Evolutionary conservation across 371 early-diverging fungal species (phyloP), one percentile per base, ranked within the genome.

Genomic region (Mucor ambiguus): DNA sequence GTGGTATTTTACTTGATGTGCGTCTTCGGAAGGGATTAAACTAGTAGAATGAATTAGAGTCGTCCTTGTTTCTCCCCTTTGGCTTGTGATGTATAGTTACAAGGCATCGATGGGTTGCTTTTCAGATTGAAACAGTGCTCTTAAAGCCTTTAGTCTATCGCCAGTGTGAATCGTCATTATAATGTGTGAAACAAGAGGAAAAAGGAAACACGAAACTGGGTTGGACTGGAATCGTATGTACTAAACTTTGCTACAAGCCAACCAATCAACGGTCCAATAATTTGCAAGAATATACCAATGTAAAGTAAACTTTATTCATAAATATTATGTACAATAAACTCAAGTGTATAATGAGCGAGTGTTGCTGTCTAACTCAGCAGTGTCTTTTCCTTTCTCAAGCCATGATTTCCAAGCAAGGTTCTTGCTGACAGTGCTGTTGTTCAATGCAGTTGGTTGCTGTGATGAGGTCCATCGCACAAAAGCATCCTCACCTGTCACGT

Each of bases 21-120:
- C 90, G 64, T 93, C 94, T 71, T 92, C 94, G 56, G 88, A 81
- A 58, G 94, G 94, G 33, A 93, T 80, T 64, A 93, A 78, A 74
- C 89, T 75, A 68, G 7, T 49, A 12, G 41, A 49, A 52, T 16
- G 6, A 26, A 52, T 52, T 52, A 26, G 24, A 6, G 28, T 14
- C 14, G 28, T 14, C 52, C 10, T 52, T 28, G 14, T 22, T 24
- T 24, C 14, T 6, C 5, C 1, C 14, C 11, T 37, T 3, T 37
- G 44, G 44, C 30, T 30, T 30, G 30, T 4, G 30, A 6, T 2
- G n/a, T 44, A 46, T 52, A 37, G 41, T 71, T 67, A 71, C 71
- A 71, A 71, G 22, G 67, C 71, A 33, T 73, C 73, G 12, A 73
- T 26, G 1, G 61, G 46, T 38, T 66, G 65, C 41, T 65, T 30